Conservation (phyloP, 2,329 filamentous ascomycete genomes). For the Samsoniella hepiali region DNA sequence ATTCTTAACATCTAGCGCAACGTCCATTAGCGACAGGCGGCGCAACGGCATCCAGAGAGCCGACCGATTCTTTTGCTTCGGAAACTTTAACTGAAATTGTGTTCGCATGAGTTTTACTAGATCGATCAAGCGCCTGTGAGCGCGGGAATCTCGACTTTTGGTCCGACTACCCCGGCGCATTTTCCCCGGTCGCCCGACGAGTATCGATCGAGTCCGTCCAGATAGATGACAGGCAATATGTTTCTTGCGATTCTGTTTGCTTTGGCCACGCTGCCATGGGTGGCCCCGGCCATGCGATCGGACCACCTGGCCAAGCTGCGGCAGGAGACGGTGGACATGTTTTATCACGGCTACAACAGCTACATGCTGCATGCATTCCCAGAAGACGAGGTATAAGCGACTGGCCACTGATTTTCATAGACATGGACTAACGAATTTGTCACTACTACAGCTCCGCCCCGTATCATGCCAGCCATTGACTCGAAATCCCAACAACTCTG, state of each 20-base stretch:
- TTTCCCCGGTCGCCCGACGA: background rate
- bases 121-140: slow-evolving; percentile 9
- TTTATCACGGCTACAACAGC: slow-evolving; percentile 94
- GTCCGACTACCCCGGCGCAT: background rate
- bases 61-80: background rate
- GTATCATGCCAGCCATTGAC: slow-evolving; percentile 80
- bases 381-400: slow-evolving; percentile 72
- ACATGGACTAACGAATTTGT: slow-evolving; percentile 15
- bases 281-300: slow-evolving; percentile 50
- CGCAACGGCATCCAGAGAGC: background rate
- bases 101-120: slow-evolving; percentile 5
- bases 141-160: background rate
- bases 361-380: slow-evolving; percentile 94
- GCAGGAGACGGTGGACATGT: slow-evolving; percentile 69
- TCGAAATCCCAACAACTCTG: slow-evolving; percentile 75
- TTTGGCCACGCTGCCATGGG: slow-evolving; percentile 40
- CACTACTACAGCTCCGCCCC: slow-evolving; percentile 64
- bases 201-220: background rate
- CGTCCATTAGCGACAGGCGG: background rate
- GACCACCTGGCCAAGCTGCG: slow-evolving; percentile 54
- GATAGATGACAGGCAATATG: slow-evolving; percentile 24
- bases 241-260: slow-evolving; percentile 25
- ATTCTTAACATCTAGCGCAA: slow-evolving; percentile 1
- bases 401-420: background rate
- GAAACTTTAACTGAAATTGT: background rate